A percentile compares a stretch with the other conserved stretches of the same genome.
Evolutionary conservation across 148 eudicot genomes (phyloP).

Genomic region (Chenopodium album): DNA sequence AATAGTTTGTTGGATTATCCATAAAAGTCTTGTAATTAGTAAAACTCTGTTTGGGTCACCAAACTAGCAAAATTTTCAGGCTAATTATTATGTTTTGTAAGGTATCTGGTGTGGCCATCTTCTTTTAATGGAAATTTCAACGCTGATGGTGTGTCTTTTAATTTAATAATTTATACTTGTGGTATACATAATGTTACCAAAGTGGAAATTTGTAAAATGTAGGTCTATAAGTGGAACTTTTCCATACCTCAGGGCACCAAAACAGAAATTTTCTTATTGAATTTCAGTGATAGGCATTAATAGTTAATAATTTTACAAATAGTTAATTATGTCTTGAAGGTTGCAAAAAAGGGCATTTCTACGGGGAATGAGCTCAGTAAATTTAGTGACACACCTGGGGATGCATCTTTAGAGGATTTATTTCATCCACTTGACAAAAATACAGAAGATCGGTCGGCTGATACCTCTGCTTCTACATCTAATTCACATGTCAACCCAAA

Average conservation of each 20-base stretch:
- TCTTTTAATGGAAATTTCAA: background rate
- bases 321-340: constrained; percentile 42
- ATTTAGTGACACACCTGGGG: constrained; percentile 93
- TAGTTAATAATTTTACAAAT: background rate
- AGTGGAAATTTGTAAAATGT: background rate
- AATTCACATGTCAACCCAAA: constrained; percentile 48
- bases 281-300: background rate
- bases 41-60: background rate
- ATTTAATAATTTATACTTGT: no score
- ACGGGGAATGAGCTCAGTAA: constrained; percentile 69
- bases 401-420: constrained; percentile 92
- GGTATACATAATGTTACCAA: no score
- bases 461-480: constrained; percentile 73
- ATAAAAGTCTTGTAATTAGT: background rate
- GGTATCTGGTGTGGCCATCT: background rate
- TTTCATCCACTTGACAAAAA: constrained; percentile 71
- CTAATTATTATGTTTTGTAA: background rate
- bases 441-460: constrained; percentile 44
- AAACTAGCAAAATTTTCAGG: background rate
- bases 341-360: constrained; percentile 41
- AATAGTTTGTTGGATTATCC: background rate
- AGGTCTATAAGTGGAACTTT: background rate
- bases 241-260: background rate
- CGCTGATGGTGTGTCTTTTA: background rate
- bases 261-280: background rate